Percentiles rank a stretch among this genome's conserved stretches.
Evolutionary conservation across 441 rosid genomes (phyloP).

Genomic region (Corymbia citriodora): DNA sequence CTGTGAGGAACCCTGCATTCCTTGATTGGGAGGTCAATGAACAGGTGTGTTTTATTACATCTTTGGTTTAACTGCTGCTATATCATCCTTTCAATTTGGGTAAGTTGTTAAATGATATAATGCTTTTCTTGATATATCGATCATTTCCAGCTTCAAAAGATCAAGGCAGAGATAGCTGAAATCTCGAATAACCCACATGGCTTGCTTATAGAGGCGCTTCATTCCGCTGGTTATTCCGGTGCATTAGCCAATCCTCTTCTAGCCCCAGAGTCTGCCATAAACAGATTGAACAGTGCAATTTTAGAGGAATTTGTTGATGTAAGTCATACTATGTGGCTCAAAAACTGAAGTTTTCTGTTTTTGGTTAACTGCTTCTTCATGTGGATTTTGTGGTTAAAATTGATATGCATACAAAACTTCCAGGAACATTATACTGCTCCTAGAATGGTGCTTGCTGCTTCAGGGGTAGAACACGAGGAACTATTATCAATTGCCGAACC

Average conservation of each 20-base stretch:
- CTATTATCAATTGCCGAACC: conserved; percentile 74
- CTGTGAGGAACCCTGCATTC: conserved; percentile 83
- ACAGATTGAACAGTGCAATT: conserved; percentile 41
- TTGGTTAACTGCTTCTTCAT: background rate
- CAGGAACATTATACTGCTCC: conserved; percentile 82
- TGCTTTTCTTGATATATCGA: background rate
- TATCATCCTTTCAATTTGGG: background rate
- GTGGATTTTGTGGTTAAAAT: conserved; percentile 1
- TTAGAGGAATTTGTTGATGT: conserved; percentile 76
- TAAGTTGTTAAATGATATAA: background rate
- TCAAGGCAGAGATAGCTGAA: conserved; percentile 63
- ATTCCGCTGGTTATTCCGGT: conserved; percentile 74
- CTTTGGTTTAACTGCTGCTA: background rate
- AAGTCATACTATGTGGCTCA: conserved; percentile 16
- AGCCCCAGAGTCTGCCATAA: conserved; percentile 58
- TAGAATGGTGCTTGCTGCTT: conserved; percentile 83
- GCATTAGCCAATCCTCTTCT: conserved; percentile 83
- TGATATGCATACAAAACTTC: conserved; percentile 15
- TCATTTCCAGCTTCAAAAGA: conserved; percentile 46
- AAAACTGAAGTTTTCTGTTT: background rate
- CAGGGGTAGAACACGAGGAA: conserved; percentile 77
- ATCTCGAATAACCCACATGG: conserved; percentile 70
- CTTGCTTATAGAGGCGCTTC: conserved; percentile 80
- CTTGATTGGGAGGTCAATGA: conserved; percentile 93
- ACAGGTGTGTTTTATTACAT: conserved; percentile 43